Conservation (phyloP, 176 grass and related monocot genomes). For the Musa beccarii region DNA sequence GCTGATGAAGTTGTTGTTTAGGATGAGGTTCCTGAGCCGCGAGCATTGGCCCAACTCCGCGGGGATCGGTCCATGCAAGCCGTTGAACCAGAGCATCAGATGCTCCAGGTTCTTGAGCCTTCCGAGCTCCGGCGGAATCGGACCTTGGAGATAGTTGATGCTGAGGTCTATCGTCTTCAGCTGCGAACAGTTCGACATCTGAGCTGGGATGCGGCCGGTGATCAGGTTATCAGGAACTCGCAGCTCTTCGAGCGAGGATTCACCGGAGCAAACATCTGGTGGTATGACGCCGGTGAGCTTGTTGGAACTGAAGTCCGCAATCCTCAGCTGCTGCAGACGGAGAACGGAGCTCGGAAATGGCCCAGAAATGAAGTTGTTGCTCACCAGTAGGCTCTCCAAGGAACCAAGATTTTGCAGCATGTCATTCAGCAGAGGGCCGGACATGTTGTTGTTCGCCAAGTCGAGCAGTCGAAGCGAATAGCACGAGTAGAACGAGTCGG, state of each 20-base stretch:
- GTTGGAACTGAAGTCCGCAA: slow-evolving; percentile 87
- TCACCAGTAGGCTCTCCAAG: slow-evolving; percentile 50
- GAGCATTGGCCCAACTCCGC: slow-evolving; percentile 61
- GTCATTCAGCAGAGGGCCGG: slow-evolving; percentile 37
- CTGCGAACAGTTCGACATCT: slow-evolving; percentile 49
- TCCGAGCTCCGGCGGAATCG: slow-evolving; percentile 71
- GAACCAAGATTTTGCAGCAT: slow-evolving; percentile 64
- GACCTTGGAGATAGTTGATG: slow-evolving; percentile 73
- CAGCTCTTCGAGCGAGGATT: slow-evolving; percentile 62
- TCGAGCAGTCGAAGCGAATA: slow-evolving; percentile 52
- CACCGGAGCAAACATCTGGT: slow-evolving; percentile 32
- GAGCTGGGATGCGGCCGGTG: slow-evolving; percentile 48
- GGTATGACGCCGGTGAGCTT: slow-evolving; percentile 53
- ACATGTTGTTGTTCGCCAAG: slow-evolving; percentile 61
- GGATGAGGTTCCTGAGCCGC: slow-evolving; percentile 66
- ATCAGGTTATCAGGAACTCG: slow-evolving; percentile 75
- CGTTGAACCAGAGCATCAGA: slow-evolving; percentile 85
- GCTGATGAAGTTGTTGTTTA: slow-evolving; percentile 83
- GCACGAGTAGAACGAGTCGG: slow-evolving; percentile 55
- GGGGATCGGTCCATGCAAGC: slow-evolving; percentile 54
- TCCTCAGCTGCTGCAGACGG: slow-evolving; percentile 31
- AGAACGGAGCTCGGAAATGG: slow-evolving; percentile 47
- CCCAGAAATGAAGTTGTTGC: slow-evolving; percentile 85
- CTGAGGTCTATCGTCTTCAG: slow-evolving; percentile 74
- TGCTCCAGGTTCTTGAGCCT: slow-evolving; percentile 48